Conservation (phyloP, 75 land plant genomes). For the Picea sitchensis region DNA sequence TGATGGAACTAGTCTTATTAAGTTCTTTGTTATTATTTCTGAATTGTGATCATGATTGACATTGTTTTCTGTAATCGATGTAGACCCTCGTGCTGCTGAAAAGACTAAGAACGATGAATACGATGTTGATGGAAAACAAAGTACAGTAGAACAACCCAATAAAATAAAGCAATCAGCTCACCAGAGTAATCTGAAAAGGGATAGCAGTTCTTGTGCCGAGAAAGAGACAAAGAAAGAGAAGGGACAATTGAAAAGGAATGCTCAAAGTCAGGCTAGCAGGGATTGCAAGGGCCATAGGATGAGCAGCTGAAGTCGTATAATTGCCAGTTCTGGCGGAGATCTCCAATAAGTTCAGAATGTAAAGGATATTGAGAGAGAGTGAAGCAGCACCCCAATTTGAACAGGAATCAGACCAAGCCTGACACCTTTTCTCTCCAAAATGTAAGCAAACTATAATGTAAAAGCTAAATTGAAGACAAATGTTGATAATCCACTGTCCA, state of each 20-base stretch:
- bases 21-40: background rate
- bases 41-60: background rate
- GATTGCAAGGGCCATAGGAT: too few relatives aligned
- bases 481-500: background rate
- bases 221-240: background rate
- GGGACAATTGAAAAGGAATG: too few relatives aligned
- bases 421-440: background rate
- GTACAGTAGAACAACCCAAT: background rate
- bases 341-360: constrained; percentile 8
- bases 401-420: constrained; percentile 13
- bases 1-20: background rate
- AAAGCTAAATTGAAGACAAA: background rate
- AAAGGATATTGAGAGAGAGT: background rate
- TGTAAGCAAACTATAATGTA: background rate
- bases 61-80: background rate
- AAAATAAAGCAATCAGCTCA: background rate
- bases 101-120: background rate
- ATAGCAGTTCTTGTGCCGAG: background rate
- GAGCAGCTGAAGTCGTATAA: too few relatives aligned
- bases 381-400: constrained; percentile 2
- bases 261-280: too few relatives aligned
- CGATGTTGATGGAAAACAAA: background rate
- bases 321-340: constrained; percentile 13
- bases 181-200: background rate
- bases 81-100: background rate